Conservation (phyloP, 768 basidiomycete genomes). For the Mycena epipterygia region DNA sequence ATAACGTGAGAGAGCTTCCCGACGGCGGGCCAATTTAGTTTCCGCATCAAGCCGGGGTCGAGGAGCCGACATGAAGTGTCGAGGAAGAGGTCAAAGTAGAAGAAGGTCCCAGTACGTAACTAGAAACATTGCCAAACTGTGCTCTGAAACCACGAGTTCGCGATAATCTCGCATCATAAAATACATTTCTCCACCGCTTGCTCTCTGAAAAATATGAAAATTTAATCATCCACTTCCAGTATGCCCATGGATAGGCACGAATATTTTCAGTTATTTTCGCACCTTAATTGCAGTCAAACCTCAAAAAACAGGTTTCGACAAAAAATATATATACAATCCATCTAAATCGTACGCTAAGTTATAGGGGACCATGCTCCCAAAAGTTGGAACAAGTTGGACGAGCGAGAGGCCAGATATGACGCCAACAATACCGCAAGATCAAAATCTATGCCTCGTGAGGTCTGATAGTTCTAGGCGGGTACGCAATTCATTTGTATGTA, state of each 20-base stretch:
- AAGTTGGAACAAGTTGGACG: no score
- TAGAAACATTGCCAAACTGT: background rate
- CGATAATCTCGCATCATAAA: background rate
- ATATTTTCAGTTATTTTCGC: no score
- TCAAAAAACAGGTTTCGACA: no score
- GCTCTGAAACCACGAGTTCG: background rate
- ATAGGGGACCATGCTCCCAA: no score
- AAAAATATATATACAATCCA: no score
- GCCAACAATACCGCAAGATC: no score
- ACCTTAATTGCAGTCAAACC: no score
- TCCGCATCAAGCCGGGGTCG: background rate
- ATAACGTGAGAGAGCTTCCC: background rate
- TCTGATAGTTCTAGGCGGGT: no score
- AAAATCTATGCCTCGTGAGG: no score
- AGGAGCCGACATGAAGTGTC: background rate
- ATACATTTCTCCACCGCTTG: background rate
- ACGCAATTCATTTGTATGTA: no score
- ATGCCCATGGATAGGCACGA: background rate
- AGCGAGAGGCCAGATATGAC: no score
- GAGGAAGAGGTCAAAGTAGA: background rate
- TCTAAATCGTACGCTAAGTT: no score
- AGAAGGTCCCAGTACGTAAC: background rate
- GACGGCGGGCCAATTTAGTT: background rate
- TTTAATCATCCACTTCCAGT: background rate
- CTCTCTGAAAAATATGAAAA: background rate